phyloP scores from a whole-genome alignment of 768 basidiomycete genomes.

The Tricholoma furcatifolium region DNA sequence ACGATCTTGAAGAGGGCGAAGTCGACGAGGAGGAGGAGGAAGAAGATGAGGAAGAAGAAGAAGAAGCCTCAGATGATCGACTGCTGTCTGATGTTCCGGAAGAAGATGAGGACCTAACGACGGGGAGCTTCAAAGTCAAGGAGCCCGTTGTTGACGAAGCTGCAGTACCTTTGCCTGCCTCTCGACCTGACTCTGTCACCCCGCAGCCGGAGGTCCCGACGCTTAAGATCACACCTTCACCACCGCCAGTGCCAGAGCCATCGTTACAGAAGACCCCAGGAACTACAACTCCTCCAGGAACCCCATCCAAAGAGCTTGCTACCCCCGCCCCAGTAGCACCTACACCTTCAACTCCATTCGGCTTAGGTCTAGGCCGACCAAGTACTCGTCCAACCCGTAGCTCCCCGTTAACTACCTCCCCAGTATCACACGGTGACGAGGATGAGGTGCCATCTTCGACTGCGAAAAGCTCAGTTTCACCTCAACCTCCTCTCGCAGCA shows the following conservation, averaged over 20 bases:
- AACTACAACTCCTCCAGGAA: conserved; percentile 64
- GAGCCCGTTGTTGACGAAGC: conserved; percentile 30
- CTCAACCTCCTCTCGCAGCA: conserved; percentile 35
- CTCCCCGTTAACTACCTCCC: conserved; percentile 66
- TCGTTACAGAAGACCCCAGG: conserved; percentile 31
- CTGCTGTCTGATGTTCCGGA: conserved; percentile 17
- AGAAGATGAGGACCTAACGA: conserved; percentile 14
- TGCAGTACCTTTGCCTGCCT: conserved; percentile 36
- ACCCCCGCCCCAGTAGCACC: conserved; percentile 29
- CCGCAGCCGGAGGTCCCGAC: conserved; percentile 53
- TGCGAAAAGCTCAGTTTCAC: conserved; percentile 36
- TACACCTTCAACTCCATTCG: conserved; percentile 37
- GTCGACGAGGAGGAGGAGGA: conserved; percentile 20
- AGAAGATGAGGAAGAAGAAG: conserved; percentile 19
- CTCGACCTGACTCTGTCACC: conserved; percentile 57
- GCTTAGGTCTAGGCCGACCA: conserved; percentile 53
- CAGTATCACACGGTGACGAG: conserved; percentile 45
- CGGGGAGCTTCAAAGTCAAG: conserved; percentile 11
- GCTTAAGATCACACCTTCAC: conserved; percentile 36
- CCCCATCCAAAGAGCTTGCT: conserved; percentile 48
- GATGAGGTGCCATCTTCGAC: conserved; percentile 31
- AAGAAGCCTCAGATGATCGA: conserved; percentile 8
- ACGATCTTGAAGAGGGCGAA: conserved; percentile 12
- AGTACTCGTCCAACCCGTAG: conserved; percentile 71
- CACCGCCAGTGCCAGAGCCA: conserved; percentile 30